phyloP scores from a whole-genome alignment of 306 rosid genomes.

The Corylus americana region DNA sequence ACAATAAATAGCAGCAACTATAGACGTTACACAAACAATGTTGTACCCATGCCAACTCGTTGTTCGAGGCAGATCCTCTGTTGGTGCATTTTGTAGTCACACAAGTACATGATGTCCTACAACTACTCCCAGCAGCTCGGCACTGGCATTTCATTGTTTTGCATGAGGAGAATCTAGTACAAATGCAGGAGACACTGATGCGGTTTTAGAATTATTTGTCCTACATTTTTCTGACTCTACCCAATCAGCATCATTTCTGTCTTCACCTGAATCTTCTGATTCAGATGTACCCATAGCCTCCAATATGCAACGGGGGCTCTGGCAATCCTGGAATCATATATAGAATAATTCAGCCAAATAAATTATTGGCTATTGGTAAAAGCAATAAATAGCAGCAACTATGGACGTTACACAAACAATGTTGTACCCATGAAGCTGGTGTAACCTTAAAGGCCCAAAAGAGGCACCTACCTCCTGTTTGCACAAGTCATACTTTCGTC shows the following conservation, averaged over 20 bases:
- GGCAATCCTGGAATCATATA: slow-evolving; percentile 50
- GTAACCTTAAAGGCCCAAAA: no score
- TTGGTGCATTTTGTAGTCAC: slow-evolving; percentile 57
- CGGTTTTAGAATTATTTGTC: no score
- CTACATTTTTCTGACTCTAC: no score
- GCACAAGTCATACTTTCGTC: slow-evolving; percentile 56
- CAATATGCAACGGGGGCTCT: slow-evolving; percentile 40
- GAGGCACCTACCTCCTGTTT: slow-evolving; percentile 36
- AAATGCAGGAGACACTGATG: no score
- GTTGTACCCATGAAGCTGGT: slow-evolving; percentile 2
- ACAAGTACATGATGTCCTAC: slow-evolving; percentile 70
- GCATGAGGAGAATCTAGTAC: slow-evolving; percentile 68
- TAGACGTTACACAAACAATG: background rate
- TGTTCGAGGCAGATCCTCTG: slow-evolving; percentile 32
- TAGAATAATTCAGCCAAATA: background rate
- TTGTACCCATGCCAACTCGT: slow-evolving; percentile 12
- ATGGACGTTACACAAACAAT: background rate
- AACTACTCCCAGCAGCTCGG: slow-evolving; percentile 46
- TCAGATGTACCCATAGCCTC: slow-evolving; percentile 89
- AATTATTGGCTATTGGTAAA: background rate
- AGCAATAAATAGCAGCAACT: background rate
- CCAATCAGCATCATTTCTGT: no score
- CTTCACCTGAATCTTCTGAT: slow-evolving; percentile 43
- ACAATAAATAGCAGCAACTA: background rate
- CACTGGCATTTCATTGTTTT: slow-evolving; percentile 74